Evolutionary conservation across 805 yeast species (phyloP), one percentile per base, ranked within the genome.

Genomic region (Spathaspora arborariae): DNA sequence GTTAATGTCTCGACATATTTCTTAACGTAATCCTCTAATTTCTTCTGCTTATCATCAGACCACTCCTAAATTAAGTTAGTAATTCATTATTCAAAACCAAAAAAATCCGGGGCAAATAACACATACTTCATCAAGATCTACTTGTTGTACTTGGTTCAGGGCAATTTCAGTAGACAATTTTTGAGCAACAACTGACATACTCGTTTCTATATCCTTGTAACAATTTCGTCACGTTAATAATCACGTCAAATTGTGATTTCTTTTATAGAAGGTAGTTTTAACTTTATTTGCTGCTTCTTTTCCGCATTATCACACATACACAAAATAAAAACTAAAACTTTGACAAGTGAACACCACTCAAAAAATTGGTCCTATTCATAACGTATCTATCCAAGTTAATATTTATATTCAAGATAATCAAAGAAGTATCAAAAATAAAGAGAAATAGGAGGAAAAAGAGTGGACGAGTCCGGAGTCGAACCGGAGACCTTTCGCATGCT

Each of bases 401-500:
- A 10, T 24, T 24, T 24, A 13, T 30, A 30, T 30, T 27, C 35
- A 30, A 30, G 2, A 30, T 30, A 13, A 10, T 15, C 8, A 15
- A 30, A 30, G 6, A 30, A 30, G 4, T 13, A 13, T 7, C 33
- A 27, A 27, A 27, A n/a, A n/a, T n/a, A n/a, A n/a, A n/a, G n/a
- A n/a, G n/a, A n/a, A n/a, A n/a, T n/a, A n/a, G n/a, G n/a, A n/a
- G n/a, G n/a, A n/a, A 30, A 30, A 30, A 30, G 8, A 43, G 26
- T 43, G 46, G 46, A 43, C 46, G 46, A 43, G 46, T 43, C 45
- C 33, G 45, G 45, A 43, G 45, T 43, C 45, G 70, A 64, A 68
- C 74, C 73, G 67, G 71, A 67, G 75, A 68, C 75, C 74, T 68
- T 69, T 68, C 74, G 66, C 75, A 68, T 68, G 74, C 74, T 65